These are phyloP conservation scores for Aspergillus sp. DNA, from an alignment of 2,329 filamentous ascomycete species.

Conservation along the genomic window DNA sequence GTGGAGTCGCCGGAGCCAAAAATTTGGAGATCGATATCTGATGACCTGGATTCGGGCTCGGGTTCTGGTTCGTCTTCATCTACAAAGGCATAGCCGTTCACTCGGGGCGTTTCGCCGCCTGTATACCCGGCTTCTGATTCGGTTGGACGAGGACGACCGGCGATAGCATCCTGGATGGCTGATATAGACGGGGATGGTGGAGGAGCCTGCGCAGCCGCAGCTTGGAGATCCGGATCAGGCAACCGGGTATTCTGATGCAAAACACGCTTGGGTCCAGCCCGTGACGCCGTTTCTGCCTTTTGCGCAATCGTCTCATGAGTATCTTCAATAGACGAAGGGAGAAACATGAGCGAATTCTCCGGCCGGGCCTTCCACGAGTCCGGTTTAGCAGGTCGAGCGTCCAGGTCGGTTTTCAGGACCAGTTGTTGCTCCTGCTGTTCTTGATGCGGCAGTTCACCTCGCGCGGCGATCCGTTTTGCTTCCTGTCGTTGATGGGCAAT, in stretches of 20 bases:
- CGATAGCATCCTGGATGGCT: slow-evolving; percentile 77
- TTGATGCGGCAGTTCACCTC: slow-evolving; percentile 45
- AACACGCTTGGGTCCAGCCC: slow-evolving; percentile 71
- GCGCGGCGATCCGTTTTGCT: slow-evolving; percentile 66
- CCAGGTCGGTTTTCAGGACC: slow-evolving; percentile 57
- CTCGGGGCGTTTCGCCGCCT: slow-evolving; percentile 76
- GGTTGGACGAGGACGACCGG: slow-evolving; percentile 60
- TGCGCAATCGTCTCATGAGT: slow-evolving; percentile 58
- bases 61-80: slow-evolving; percentile 61
- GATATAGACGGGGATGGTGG: slow-evolving; percentile 80
- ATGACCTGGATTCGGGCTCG: slow-evolving; percentile 1
- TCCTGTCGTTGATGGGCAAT: slow-evolving; percentile 50
- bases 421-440: slow-evolving; percentile 49
- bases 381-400: slow-evolving; percentile 70
- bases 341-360: slow-evolving; percentile 84
- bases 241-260: slow-evolving; percentile 81
- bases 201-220: slow-evolving; percentile 34
- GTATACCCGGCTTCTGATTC: slow-evolving; percentile 58
- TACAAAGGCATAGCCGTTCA: slow-evolving; percentile 93
- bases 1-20: slow-evolving; percentile 43
- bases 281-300: slow-evolving; percentile 64
- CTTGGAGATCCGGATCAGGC: slow-evolving; percentile 41
- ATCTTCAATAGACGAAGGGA: slow-evolving; percentile 47
- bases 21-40: slow-evolving; percentile 28
- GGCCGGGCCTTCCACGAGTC: slow-evolving; percentile 71